phyloP scores from a whole-genome alignment of 2,329 filamentous ascomycete genomes.

The Verticillium longisporum region DNA sequence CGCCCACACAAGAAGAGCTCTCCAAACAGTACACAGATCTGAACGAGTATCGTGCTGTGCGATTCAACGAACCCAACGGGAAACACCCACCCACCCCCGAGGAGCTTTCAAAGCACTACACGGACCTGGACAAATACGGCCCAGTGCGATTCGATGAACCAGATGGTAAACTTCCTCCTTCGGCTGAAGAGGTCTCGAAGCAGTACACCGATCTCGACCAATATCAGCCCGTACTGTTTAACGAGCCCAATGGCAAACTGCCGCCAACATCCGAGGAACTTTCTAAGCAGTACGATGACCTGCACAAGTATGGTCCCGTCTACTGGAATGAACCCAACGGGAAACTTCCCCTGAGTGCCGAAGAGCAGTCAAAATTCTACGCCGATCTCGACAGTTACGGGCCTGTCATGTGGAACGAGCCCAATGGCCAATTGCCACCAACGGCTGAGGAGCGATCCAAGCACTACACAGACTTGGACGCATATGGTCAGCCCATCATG shows the following conservation, averaged over 20 bases:
- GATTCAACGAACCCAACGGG: constrained; percentile 28
- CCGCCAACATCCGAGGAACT: constrained; percentile 21
- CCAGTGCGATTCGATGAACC: constrained; percentile 13
- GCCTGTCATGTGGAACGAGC: constrained; percentile 14
- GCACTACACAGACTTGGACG: constrained; percentile 30
- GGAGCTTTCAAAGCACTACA: constrained; percentile 28
- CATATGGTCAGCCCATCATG: constrained; percentile 26
- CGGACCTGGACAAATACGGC: constrained; percentile 33
- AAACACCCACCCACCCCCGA: constrained; percentile 20
- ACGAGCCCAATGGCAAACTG: constrained; percentile 15
- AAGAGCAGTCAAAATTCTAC: constrained; percentile 29
- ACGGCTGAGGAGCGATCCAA: constrained; percentile 17
- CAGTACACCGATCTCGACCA: constrained; percentile 7
- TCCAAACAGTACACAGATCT: constrained; percentile 32
- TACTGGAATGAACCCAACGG: constrained; percentile 27
- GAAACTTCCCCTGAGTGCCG: constrained; percentile 18
- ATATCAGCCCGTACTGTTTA: constrained; percentile 13
- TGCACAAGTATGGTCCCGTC: constrained; percentile 27
- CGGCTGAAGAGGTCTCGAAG: constrained; percentile 6
- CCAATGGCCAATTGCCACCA: constrained; percentile 13
- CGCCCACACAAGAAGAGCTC: constrained; percentile 24
- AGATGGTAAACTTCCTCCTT: constrained; percentile 9
- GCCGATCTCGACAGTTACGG: constrained; percentile 33
- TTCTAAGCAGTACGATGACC: constrained; percentile 28
- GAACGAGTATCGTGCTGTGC: constrained; percentile 19